Percentiles rank a stretch among this genome's conserved stretches.
Evolutionary conservation across 768 basidiomycete genomes (phyloP).

Genomic region (Pulveroboletus frians): DNA sequence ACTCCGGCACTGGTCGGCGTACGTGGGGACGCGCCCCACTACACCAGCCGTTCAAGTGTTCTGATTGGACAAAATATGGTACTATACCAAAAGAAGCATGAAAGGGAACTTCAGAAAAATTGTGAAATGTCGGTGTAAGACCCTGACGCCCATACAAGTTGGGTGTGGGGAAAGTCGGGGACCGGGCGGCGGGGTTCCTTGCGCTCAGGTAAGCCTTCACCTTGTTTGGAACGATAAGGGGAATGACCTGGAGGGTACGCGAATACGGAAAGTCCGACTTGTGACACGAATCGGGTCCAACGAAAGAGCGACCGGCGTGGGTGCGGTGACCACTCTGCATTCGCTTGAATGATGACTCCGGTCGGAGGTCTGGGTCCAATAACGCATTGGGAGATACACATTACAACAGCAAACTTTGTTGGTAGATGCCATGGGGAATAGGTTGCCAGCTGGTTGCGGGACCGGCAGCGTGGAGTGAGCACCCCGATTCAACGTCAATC

Average conservation of each 20-base stretch:
- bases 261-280: background rate
- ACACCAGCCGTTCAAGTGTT: no score
- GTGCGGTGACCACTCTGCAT: background rate
- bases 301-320: background rate
- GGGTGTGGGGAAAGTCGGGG: conserved; percentile 2
- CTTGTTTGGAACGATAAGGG: background rate
- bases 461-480: conserved; percentile 26
- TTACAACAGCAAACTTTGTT: conserved; percentile 7
- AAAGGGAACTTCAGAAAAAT: no score
- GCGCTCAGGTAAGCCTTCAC: background rate
- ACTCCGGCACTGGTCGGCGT: background rate
- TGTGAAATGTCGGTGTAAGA: background rate
- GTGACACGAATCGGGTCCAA: background rate
- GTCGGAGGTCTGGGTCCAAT: conserved; percentile 3
- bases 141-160: background rate
- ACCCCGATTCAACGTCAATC: conserved; percentile 14
- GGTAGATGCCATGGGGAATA: conserved; percentile 18
- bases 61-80: no score
- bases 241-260: background rate
- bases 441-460: conserved; percentile 11
- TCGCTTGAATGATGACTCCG: conserved; percentile 2
- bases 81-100: no score
- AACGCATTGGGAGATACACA: conserved; percentile 2
- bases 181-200: background rate
- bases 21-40: background rate